Conservation (phyloP, 139 green algal species). For the Tetradesmus obliquus region DNA sequence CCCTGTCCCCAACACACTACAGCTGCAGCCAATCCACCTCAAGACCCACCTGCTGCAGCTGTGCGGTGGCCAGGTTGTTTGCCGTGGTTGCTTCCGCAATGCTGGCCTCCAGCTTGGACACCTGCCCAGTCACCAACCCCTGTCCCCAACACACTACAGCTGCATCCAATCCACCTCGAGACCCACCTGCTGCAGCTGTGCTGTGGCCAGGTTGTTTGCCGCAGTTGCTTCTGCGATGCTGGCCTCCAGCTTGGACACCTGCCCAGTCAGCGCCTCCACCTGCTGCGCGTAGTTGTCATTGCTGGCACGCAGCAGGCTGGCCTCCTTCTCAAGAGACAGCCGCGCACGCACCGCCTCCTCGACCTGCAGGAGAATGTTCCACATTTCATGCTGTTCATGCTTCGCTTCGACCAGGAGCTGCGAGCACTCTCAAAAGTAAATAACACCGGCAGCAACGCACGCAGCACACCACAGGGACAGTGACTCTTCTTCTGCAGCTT, state of each 20-base stretch:
- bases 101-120: background rate
- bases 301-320: background rate
- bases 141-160: no score
- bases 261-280: constrained; percentile 21
- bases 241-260: constrained; percentile 1
- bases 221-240: constrained; percentile 8
- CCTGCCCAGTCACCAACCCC: background rate
- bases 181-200: constrained; percentile 35
- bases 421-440: no score
- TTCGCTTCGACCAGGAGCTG: no score
- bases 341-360: constrained; percentile 35
- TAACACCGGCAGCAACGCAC: no score
- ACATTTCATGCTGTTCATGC: background rate
- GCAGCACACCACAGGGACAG: no score
- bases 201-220: background rate
- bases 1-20: no score
- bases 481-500: no score
- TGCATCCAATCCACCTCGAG: background rate
- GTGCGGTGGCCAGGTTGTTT: background rate
- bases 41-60: constrained; percentile 22
- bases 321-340: constrained; percentile 34
- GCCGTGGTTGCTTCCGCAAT: constrained; percentile 12
- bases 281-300: constrained; percentile 43
- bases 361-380: background rate
- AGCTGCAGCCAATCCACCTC: no score